These are phyloP conservation scores for Starmerella bacillaris DNA, from an alignment of 805 yeast genomes.

Conservation along the genomic window DNA sequence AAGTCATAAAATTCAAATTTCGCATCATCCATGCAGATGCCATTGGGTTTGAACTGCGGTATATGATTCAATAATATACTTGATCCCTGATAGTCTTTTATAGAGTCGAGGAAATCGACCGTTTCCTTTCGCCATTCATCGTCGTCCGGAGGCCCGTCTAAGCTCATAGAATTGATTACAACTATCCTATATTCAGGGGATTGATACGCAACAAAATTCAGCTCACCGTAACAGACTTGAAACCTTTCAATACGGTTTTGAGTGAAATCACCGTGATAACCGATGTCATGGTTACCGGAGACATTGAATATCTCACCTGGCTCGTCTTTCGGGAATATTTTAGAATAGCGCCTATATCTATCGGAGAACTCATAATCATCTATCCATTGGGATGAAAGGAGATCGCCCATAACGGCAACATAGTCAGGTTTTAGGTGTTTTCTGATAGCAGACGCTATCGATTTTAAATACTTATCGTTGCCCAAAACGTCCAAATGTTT, in stretches of 20 bases:
- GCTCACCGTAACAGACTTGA: constrained; percentile 56
- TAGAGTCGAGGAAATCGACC: constrained; percentile 51
- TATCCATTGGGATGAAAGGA: constrained; percentile 90
- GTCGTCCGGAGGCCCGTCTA: constrained; percentile 83
- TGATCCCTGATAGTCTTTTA: constrained; percentile 51
- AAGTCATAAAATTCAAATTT: constrained; percentile 41
- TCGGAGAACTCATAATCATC: constrained; percentile 66
- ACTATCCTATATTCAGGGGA: constrained; percentile 61
- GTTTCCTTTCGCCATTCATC: constrained; percentile 48
- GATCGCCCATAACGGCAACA: constrained; percentile 82
- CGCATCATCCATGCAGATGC: constrained; percentile 80
- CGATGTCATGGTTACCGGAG: constrained; percentile 92
- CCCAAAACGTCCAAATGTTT: constrained; percentile 72
- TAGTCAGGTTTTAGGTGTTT: constrained; percentile 50
- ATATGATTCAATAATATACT: constrained; percentile 76
- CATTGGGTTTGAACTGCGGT: constrained; percentile 67
- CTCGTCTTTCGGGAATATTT: constrained; percentile 18
- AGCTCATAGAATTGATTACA: constrained; percentile 61
- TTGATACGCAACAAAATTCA: constrained; percentile 55
- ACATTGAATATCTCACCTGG: constrained; percentile 42
- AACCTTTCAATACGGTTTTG: constrained; percentile 77
- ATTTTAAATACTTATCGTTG: constrained; percentile 78
- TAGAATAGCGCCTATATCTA: constrained; percentile 45
- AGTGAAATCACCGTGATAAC: constrained; percentile 88
- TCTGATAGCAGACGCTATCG: constrained; percentile 53